Conservation (phyloP, 1,139 yeast species). For the Magnusiomyces tetraspermus region DNA sequence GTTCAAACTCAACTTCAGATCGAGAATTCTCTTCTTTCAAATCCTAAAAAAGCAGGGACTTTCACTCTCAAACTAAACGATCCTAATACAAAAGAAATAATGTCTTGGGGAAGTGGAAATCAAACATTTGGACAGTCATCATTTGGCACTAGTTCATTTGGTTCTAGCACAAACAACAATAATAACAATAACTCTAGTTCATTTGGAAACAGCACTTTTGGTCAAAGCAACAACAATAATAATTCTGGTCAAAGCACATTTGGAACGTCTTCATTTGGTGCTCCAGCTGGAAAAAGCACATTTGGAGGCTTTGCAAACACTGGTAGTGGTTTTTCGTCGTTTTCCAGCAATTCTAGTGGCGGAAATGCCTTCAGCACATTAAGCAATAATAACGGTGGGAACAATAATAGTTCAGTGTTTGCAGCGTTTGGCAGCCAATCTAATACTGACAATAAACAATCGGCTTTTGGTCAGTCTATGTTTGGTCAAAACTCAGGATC, state of each 20-base stretch:
- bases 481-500: no score
- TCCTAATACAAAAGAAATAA: conserved; percentile 11
- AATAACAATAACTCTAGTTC: conserved; percentile 14
- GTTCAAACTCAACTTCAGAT: conserved; percentile 42
- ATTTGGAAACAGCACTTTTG: conserved; percentile 14
- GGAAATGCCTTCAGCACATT: background rate
- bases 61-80: background rate
- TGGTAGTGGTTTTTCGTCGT: background rate
- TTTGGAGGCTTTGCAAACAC: background rate
- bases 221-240: conserved; percentile 4
- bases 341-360: background rate
- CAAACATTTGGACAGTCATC: conserved; percentile 23
- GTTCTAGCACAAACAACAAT: background rate
- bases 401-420: conserved; percentile 3
- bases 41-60: conserved; percentile 40
- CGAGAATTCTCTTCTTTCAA: conserved; percentile 33
- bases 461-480: background rate
- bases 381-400: background rate
- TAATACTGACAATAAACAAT: no score
- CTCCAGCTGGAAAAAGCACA: background rate
- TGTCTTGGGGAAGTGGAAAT: conserved; percentile 15
- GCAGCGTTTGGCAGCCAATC: no score
- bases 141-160: conserved; percentile 19
- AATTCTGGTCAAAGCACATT: conserved; percentile 1
- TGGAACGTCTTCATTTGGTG: conserved; percentile 7